Conservation (phyloP, 768 basidiomycete genomes). For the Mycena pura region DNA sequence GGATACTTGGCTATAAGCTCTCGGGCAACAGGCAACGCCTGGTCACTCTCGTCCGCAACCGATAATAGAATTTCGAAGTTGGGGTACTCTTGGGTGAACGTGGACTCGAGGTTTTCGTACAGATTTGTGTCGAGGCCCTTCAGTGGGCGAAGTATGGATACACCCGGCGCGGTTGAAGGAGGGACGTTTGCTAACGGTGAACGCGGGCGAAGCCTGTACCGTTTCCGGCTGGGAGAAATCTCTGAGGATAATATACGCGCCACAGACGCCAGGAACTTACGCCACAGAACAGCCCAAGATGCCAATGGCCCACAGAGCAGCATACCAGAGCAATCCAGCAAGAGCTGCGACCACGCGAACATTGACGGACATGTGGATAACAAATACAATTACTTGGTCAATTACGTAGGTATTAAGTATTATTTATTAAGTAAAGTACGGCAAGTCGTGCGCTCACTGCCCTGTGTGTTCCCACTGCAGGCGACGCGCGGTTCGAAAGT, state of each 20-base stretch:
- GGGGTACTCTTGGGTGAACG: constrained; percentile 90
- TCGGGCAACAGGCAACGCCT: constrained; percentile 83
- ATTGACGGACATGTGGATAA: background rate
- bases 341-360: constrained; percentile 40
- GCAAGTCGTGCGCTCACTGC: no score
- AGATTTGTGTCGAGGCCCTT: constrained; percentile 96
- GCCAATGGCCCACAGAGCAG: constrained; percentile 66
- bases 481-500: constrained; percentile 38
- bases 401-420: background rate
- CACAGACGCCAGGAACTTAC: constrained; percentile 50
- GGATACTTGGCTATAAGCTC: constrained; percentile 84
- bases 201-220: constrained; percentile 73
- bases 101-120: constrained; percentile 94
- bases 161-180: constrained; percentile 70
- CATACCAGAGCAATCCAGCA: constrained; percentile 66
- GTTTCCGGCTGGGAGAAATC: constrained; percentile 62
- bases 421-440: no score
- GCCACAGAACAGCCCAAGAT: constrained; percentile 72
- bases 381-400: background rate
- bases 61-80: constrained; percentile 92
- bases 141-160: constrained; percentile 92
- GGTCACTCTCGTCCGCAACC: constrained; percentile 88
- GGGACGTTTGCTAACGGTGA: constrained; percentile 63
- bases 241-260: background rate
- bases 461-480: constrained; percentile 14